These are phyloP conservation scores for Myxozyma sirexii DNA, from an alignment of 805 yeast species.

Conservation along the genomic window DNA sequence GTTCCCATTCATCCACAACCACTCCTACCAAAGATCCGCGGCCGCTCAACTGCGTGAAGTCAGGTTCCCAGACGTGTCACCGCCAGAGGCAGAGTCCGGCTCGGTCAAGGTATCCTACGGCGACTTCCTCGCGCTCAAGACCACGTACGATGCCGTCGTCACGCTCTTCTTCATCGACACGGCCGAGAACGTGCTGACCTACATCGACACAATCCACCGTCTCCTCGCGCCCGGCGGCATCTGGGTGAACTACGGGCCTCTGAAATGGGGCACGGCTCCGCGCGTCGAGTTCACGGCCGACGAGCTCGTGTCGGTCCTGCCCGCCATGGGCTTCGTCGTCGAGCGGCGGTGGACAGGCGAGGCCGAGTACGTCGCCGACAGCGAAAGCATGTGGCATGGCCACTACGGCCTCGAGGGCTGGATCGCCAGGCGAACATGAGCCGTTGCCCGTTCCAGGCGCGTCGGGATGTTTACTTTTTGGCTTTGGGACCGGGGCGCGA, in stretches of 20 bases:
- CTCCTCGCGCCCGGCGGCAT: constrained; percentile 54
- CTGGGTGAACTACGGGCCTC: constrained; percentile 93
- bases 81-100: constrained; percentile 6
- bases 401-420: constrained; percentile 38
- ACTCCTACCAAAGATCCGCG: constrained; percentile 61
- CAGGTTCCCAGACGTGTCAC: constrained; percentile 43
- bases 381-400: constrained; percentile 40
- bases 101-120: constrained; percentile 45
- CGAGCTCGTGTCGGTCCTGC: constrained; percentile 62
- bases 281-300: constrained; percentile 68
- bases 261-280: constrained; percentile 86
- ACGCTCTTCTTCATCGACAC: constrained; percentile 85
- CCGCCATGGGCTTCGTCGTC: constrained; percentile 63
- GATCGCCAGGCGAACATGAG: constrained; percentile 16
- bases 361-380: constrained; percentile 42
- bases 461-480: no score
- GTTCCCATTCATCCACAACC: constrained; percentile 56
- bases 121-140: constrained; percentile 63
- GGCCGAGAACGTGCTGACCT: constrained; percentile 80
- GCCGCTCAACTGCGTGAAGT: constrained; percentile 56
- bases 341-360: constrained; percentile 36
- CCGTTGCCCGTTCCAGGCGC: neutral
- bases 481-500: neutral
- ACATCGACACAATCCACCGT: constrained; percentile 64
- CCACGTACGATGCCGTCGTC: constrained; percentile 46